phyloP scores from a whole-genome alignment of 2,329 filamentous ascomycete genomes.

The Penicillium thymicola region DNA sequence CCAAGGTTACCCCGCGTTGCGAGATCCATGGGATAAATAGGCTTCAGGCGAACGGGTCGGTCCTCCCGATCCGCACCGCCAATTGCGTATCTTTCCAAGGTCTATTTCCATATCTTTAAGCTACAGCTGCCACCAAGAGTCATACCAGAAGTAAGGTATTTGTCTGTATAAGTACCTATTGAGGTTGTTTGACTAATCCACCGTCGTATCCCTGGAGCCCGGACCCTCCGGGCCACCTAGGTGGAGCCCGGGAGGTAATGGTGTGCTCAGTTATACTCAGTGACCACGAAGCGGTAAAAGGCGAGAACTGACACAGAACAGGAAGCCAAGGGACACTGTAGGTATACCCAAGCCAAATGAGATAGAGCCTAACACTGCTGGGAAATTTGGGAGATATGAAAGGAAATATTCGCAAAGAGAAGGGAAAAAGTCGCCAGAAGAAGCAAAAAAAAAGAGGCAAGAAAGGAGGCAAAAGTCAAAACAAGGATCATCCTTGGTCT shows the following conservation, averaged over 20 bases:
- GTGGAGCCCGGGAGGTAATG: not conserved
- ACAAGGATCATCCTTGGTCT: not conserved
- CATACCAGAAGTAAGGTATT: not conserved
- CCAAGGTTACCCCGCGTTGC: not conserved
- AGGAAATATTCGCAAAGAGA: not conserved
- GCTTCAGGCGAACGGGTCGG: not conserved
- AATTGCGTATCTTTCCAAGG: not conserved
- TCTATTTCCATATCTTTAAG: not conserved
- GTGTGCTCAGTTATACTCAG: not conserved
- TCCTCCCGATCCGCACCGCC: not conserved
- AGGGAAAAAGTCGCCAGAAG: not conserved
- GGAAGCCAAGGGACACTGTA: not conserved
- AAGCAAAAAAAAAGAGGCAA: not conserved
- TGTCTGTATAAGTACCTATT: not conserved
- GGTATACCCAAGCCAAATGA: not conserved
- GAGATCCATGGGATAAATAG: not conserved
- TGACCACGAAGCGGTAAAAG: not conserved
- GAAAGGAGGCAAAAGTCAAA: not conserved
- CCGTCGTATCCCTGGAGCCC: not conserved
- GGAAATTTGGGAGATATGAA: not conserved
- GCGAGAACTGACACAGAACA: not conserved
- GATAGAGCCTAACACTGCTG: not conserved
- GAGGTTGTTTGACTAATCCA: not conserved
- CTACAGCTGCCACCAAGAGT: not conserved
- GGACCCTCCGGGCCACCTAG: not conserved